phyloP scores from a whole-genome alignment of 495 filamentous ascomycete genomes.

The Penicillium angulare region DNA sequence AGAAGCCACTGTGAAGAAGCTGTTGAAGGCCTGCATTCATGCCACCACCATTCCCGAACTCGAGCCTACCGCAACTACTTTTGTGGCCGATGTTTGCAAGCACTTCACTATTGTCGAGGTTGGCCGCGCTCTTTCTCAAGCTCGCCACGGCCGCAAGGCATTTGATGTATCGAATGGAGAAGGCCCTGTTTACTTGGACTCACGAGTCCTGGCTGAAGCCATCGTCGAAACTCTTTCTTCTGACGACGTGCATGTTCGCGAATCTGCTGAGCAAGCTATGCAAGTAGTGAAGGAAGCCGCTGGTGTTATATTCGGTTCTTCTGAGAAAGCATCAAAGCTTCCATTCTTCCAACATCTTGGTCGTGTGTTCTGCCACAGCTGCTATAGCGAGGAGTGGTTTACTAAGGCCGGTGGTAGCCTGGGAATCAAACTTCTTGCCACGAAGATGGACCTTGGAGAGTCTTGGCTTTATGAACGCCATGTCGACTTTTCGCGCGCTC shows the following conservation, averaged over 20 bases:
- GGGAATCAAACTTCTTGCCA: conserved; percentile 81
- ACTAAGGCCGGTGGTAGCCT: conserved; percentile 88
- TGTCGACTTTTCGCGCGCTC: conserved; percentile 76
- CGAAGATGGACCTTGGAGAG: conserved; percentile 77
- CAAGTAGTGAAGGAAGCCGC: conserved; percentile 73
- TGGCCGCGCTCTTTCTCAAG: conserved; percentile 71
- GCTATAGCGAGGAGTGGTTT: conserved; percentile 97
- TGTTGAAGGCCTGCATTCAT: conserved; percentile 85
- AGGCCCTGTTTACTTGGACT: conserved; percentile 81
- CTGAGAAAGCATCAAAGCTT: conserved; percentile 65
- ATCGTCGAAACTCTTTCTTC: conserved; percentile 85
- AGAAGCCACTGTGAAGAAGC: conserved; percentile 74
- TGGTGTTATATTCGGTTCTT: conserved; percentile 74
- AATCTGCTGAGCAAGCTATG: conserved; percentile 77
- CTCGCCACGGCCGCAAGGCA: conserved; percentile 65
- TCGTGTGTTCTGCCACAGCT: conserved; percentile 85
- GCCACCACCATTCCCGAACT: conserved; percentile 81
- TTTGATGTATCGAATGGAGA: conserved; percentile 86
- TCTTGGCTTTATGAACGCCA: conserved; percentile 78
- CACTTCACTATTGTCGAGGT: conserved; percentile 94
- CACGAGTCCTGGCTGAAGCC: conserved; percentile 79
- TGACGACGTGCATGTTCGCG: conserved; percentile 73
- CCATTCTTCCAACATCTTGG: conserved; percentile 80
- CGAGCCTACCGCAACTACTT: conserved; percentile 63
- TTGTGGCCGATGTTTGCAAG: conserved; percentile 76